A percentile compares a stretch with the other conserved stretches of the same genome.
phyloP scores from a whole-genome alignment of 352 stramenopile species.

The Phytophthora uliginosa region DNA sequence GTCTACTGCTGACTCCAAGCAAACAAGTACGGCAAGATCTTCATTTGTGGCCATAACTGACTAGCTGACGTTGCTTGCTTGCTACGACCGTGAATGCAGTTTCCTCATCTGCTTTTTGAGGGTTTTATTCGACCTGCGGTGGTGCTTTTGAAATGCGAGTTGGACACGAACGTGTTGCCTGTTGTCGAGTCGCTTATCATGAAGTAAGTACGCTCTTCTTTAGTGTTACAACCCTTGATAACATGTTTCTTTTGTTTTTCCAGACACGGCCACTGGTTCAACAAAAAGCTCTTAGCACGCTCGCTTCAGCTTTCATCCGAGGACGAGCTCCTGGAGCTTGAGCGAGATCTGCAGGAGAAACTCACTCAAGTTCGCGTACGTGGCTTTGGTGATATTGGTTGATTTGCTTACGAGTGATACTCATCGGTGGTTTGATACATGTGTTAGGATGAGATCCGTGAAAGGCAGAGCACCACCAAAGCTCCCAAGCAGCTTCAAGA shows the following conservation, averaged over 20 bases:
- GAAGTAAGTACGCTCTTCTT: conserved; percentile 31
- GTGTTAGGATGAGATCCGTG: conserved; percentile 29
- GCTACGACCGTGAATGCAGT: conserved; percentile 33
- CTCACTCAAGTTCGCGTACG: conserved; percentile 60
- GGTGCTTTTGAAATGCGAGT: conserved; percentile 47
- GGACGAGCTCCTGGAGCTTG: conserved; percentile 52
- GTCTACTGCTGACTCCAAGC: conserved; percentile 65
- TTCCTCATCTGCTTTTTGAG: conserved; percentile 73
- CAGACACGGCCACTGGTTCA: conserved; percentile 76
- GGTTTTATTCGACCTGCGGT: conserved; percentile 67
- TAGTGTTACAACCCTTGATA: not conserved
- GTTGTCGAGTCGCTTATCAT: conserved; percentile 64
- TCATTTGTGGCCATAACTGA: not conserved
- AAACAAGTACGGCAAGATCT: conserved; percentile 48
- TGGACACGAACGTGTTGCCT: conserved; percentile 58
- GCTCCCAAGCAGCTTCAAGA: conserved; percentile 15
- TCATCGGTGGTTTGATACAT: not conserved
- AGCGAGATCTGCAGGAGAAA: conserved; percentile 64
- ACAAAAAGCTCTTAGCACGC: conserved; percentile 62
- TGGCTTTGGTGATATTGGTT: conserved; percentile 1
- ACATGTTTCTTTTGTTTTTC: not conserved
- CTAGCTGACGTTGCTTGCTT: not conserved
- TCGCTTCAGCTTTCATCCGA: conserved; percentile 62
- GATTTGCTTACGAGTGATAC: not conserved
- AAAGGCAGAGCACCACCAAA: conserved; percentile 16